These are phyloP conservation scores for Haematococcus lacustris DNA, from an alignment of 139 green algal genomes.

Conservation along the genomic window DNA sequence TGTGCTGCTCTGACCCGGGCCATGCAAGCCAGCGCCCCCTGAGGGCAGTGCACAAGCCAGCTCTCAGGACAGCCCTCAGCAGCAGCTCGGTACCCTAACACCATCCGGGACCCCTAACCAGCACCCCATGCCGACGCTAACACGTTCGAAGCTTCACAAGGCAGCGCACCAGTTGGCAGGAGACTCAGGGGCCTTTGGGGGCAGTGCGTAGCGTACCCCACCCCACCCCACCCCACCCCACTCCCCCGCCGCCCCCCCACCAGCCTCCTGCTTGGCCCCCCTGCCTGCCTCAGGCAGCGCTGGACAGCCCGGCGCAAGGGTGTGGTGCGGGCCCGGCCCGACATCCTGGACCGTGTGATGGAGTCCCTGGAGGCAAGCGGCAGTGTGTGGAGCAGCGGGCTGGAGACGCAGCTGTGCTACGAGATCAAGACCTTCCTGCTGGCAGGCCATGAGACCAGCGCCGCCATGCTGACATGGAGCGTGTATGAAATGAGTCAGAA, in stretches of 20 bases:
- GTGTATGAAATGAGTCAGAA: constrained; percentile 68
- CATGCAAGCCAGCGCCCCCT: too few species aligned
- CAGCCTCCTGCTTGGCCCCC: background rate
- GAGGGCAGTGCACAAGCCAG: too few species aligned
- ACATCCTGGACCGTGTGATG: constrained; percentile 81
- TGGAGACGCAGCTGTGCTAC: constrained; percentile 86
- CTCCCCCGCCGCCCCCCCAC: too few species aligned
- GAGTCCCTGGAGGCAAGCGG: constrained; percentile 48
- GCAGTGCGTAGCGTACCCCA: too few species aligned
- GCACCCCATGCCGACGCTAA: background rate
- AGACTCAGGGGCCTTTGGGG: background rate
- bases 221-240: too few species aligned
- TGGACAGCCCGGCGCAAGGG: constrained; percentile 30
- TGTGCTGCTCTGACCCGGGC: too few species aligned
- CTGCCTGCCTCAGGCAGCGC: constrained; percentile 19
- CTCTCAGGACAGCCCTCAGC: too few species aligned
- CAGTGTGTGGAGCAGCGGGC: constrained; percentile 43
- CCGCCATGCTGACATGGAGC: constrained; percentile 88
- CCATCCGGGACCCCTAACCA: background rate
- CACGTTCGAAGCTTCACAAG: background rate
- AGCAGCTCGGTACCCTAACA: too few species aligned
- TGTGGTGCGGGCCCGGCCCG: constrained; percentile 14
- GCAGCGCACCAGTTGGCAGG: background rate
- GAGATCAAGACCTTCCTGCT: constrained; percentile 96
- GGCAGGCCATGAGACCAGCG: constrained; percentile 89